Conservation (phyloP, 495 filamentous ascomycete species). For the Penicillium angulare region DNA sequence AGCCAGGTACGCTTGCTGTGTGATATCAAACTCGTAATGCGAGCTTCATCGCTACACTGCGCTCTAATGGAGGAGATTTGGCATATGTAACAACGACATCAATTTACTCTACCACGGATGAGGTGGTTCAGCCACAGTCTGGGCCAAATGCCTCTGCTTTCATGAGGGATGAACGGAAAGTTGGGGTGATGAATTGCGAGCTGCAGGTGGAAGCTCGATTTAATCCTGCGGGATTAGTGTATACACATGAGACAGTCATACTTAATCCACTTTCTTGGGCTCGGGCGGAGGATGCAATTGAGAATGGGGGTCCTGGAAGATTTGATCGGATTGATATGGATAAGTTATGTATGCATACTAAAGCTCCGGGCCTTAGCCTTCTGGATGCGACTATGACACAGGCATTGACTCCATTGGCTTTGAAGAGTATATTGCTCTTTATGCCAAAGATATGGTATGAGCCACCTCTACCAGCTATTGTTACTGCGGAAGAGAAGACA, state of each 20-base stretch:
- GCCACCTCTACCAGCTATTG: neutral
- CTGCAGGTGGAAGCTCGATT: conserved; percentile 34
- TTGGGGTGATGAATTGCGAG: conserved; percentile 40
- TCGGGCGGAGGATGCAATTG: neutral
- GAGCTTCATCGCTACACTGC: conserved; percentile 34
- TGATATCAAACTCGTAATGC: conserved; percentile 40
- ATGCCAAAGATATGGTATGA: neutral
- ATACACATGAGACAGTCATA: conserved; percentile 26
- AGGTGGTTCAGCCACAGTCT: conserved; percentile 43
- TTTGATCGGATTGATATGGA: neutral
- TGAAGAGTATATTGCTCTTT: neutral
- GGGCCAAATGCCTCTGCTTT: conserved; percentile 38
- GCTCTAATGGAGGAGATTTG: conserved; percentile 34
- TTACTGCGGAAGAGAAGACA: neutral
- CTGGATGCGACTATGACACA: neutral
- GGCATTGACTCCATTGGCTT: neutral
- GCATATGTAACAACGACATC: conserved; percentile 46
- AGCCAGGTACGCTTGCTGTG: conserved; percentile 10
- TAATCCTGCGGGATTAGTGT: conserved; percentile 32
- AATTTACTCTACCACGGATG: conserved; percentile 36
- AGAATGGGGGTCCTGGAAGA: conserved; percentile 1
- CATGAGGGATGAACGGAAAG: conserved; percentile 24
- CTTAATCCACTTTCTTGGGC: neutral
- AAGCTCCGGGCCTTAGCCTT: neutral
- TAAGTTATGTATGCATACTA: neutral